Evolutionary conservation across 164 flowering plant genomes (phyloP), one percentile per base, ranked within the genome.

Genomic region (Umbellularia californica): DNA sequence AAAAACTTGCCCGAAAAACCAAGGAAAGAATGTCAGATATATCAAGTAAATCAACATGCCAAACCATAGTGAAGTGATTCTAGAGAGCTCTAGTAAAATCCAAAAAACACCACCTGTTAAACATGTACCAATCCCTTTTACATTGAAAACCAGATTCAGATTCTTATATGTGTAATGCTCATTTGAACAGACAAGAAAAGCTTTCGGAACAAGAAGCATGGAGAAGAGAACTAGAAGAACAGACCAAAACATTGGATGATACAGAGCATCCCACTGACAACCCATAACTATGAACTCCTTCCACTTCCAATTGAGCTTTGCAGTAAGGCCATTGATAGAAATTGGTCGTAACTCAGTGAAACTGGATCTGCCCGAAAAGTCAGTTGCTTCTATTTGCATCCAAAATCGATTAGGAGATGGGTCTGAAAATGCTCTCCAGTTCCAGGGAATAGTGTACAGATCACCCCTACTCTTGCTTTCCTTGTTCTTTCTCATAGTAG

Each of bases 221-320:
- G 83, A 80, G 64, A 88, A 69, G 51, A 83, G 66, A 74, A 77
- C 58, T 17, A 58, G 51, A 58, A 89, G 75, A 70, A 80, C 72
- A 52, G 74, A 77, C 95, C 92, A 91, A 69, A 95, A 74, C 67
- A 95, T 76, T 9, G 97, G 98, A 79, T 78, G 83, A 81, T 95
- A 93, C 41, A 95, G 76, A 58, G 85, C 83, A 60, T 72, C 92
- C 98, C 95, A 93, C 51, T 92, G 92, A 84, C 93, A 87, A 51
- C 99, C 99, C 97, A 95, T 92, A 60, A 93, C 97, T 12, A 84
- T 27, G 82, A 92, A 87, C 81, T 95, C 99, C 79, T 78, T 90
- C 98, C 94, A 93, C 70, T 83, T 89, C 99, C 99, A 95, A 28
- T 86, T 78, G 58, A 89, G 68, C 78, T 83, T 82, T 15, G 85